Evolutionary conservation across 306 rosid genomes (phyloP).

Genomic region (Cucumis cinereus): DNA sequence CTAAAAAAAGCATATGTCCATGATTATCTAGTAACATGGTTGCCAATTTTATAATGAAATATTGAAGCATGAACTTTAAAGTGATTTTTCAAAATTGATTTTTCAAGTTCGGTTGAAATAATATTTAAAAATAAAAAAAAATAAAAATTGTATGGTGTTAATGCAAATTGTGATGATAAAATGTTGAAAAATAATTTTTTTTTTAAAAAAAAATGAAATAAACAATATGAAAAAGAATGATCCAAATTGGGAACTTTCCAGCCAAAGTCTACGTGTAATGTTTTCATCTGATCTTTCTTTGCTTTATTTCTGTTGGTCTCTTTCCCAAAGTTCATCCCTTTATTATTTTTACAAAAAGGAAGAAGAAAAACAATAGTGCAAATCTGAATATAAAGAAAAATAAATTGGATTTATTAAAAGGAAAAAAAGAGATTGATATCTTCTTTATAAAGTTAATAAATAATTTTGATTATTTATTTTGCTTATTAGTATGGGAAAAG

Average conservation of each 20-base stretch:
- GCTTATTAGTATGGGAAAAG: no score
- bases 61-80: background rate
- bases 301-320: slow-evolving; percentile 1
- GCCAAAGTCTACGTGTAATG: slow-evolving; percentile 38
- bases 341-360: slow-evolving; percentile 11
- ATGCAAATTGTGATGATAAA: background rate
- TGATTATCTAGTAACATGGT: background rate
- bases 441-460: background rate
- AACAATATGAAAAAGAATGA: background rate
- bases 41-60: background rate
- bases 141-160: background rate
- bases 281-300: slow-evolving; percentile 7
- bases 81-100: background rate
- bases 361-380: slow-evolving; percentile 15
- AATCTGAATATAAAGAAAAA: slow-evolving; percentile 11
- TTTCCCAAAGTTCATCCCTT: slow-evolving; percentile 21
- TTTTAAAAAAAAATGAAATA: no score
- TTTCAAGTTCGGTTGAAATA: background rate
- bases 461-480: no score
- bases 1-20: background rate
- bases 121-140: background rate
- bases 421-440: background rate
- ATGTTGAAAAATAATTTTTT: background rate
- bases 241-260: slow-evolving; percentile 36
- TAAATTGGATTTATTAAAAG: no score